Percentiles rank a stretch among this genome's conserved stretches.
Evolutionary conservation across 2,329 filamentous ascomycete species (phyloP).

Genomic region (Truncatella angustata): DNA sequence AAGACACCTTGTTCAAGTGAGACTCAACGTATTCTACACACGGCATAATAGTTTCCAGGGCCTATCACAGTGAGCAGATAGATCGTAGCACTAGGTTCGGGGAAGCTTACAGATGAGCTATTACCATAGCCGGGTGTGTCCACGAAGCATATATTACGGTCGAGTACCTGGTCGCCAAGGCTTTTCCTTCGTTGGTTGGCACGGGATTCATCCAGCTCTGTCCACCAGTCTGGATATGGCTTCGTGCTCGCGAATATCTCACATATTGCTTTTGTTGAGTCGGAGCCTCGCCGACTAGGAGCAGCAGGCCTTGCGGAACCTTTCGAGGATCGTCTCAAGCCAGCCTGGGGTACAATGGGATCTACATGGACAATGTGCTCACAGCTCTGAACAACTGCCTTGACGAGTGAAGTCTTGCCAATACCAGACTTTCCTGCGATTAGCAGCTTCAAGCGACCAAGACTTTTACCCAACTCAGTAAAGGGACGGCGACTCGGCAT

Average conservation of each 20-base stretch:
- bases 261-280: conserved; percentile 44
- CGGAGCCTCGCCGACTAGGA: conserved; percentile 21
- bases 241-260: conserved; percentile 79
- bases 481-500: conserved; percentile 90
- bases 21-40: conserved; percentile 72
- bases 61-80: conserved; percentile 17
- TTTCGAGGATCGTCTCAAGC: conserved; percentile 16
- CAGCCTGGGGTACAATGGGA: conserved; percentile 43
- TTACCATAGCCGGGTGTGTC: conserved; percentile 70
- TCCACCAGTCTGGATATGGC: conserved; percentile 88
- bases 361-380: conserved; percentile 95
- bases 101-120: conserved; percentile 48
- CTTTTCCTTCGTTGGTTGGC: conserved; percentile 64
- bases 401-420: conserved; percentile 88
- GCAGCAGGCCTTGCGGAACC: conserved; percentile 9
- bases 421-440: conserved; percentile 76
- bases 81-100: not conserved
- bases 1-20: conserved; percentile 62
- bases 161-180: conserved; percentile 72
- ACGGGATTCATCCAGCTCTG: conserved; percentile 67
- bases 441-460: conserved; percentile 87
- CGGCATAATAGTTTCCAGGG: conserved; percentile 55
- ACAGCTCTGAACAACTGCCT: conserved; percentile 80
- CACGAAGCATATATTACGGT: conserved; percentile 91
- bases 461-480: conserved; percentile 76